Percentiles rank a stretch among this genome's conserved stretches.
Conservation (phyloP, 495 filamentous ascomycete genomes). For the Neurospora sp. region DNA sequence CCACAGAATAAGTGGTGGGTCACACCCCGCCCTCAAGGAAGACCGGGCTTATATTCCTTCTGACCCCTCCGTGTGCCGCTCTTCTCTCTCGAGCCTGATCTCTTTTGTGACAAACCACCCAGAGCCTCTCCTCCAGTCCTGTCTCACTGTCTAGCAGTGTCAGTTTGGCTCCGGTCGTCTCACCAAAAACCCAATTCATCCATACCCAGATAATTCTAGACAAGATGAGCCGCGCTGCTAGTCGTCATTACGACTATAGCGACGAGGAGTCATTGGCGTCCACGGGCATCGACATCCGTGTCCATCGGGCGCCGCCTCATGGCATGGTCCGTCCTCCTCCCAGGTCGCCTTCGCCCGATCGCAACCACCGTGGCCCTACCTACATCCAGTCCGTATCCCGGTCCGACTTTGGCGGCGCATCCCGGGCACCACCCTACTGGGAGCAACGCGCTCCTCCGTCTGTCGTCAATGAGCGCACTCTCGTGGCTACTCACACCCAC, state of each 20-base stretch:
- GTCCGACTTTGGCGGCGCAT: background rate
- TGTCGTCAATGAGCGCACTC: slow-evolving; percentile 19
- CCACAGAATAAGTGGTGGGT: slow-evolving; percentile 26
- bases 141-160: background rate
- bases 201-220: background rate
- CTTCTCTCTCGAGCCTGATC: slow-evolving; percentile 2
- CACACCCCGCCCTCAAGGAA: slow-evolving; percentile 22
- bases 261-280: slow-evolving; percentile 17
- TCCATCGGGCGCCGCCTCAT: slow-evolving; percentile 21
- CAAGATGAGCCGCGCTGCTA: background rate
- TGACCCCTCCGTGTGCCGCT: slow-evolving; percentile 19
- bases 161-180: background rate
- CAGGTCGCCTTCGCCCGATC: background rate
- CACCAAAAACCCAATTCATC: background rate
- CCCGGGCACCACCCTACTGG: slow-evolving; percentile 17
- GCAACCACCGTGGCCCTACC: slow-evolving; percentile 19
- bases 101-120: background rate
- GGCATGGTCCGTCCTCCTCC: slow-evolving; percentile 17
- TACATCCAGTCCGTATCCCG: slow-evolving; percentile 28
- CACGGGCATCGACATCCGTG: slow-evolving; percentile 30
- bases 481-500: slow-evolving; percentile 20
- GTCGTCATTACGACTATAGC: slow-evolving; percentile 16
- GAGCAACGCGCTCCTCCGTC: background rate
- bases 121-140: background rate
- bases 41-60: slow-evolving; percentile 19